Evolutionary conservation across 768 basidiomycete genomes (phyloP), one percentile per base, ranked within the genome.

Genomic region (Polyporus arcularius): DNA sequence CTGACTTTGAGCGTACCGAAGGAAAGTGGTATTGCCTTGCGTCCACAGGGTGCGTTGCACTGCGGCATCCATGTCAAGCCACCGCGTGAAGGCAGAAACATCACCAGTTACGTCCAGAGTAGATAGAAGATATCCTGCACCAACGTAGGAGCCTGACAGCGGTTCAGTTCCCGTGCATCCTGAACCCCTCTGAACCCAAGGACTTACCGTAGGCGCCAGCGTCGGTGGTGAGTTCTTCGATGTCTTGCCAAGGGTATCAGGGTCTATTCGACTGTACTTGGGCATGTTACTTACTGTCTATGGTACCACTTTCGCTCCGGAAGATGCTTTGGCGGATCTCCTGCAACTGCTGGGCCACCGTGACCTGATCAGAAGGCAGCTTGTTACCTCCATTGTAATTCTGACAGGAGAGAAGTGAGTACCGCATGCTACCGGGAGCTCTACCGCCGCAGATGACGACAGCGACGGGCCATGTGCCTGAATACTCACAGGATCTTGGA

Each of bases 301-400:
- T 85, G 31, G 85, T 82, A 3, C 88, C 89, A 28, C 75, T 82
- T 4, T 82, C 64, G 65, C 82, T 86, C 28, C 75, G 68, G 65
- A 89, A 90, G 32, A 90, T 85, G 2, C 77, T 68, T 48, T 82
- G 74, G 15, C 87, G 83, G 48, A 85, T 84, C 18, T 57, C 67
- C 52, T 80, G 75, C 82, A 88, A 83, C 28, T 78, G 75, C 53
- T 73, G 61, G 1, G 83, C 82, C 58, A 82, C 79, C 9, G 75
- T 70, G 3, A 71, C 56, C 18, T 73, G 76, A 45, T 85, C 78
- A 7, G 71, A 77, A 0, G 81, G 73, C 26, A 75, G 74, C 57
- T 82, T 82, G 67, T 91, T 91, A 2, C 88, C 88, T 18, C 89
- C 89, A 65, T 88, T 88, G 67, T 90, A 90, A 0, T 78, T 78